phyloP scores from a whole-genome alignment of 2,329 filamentous ascomycete species.

The Aureobasidium sp. region DNA sequence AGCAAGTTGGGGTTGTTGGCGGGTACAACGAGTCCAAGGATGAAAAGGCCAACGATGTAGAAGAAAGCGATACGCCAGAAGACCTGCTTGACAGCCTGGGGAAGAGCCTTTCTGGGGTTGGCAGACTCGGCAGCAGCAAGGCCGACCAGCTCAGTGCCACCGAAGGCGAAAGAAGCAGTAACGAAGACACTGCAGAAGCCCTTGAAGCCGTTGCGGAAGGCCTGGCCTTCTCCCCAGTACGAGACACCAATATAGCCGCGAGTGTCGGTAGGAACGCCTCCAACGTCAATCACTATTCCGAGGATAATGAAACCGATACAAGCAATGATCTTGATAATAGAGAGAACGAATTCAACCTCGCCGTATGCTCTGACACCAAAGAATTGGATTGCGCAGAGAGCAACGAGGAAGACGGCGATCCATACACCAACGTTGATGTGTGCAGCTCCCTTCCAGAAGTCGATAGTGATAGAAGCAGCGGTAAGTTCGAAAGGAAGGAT shows the following conservation, averaged over 20 bases:
- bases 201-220: constrained; percentile 50
- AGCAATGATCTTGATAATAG: constrained; percentile 32
- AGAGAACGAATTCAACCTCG: constrained; percentile 25
- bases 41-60: constrained; percentile 18
- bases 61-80: constrained; percentile 19
- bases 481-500: constrained; percentile 25
- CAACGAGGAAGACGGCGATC: constrained; percentile 25
- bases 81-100: constrained; percentile 17
- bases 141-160: constrained; percentile 49
- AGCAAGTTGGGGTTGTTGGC: constrained; percentile 22
- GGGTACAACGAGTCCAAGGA: constrained; percentile 18
- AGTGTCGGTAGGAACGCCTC: constrained; percentile 46
- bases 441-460: constrained; percentile 15
- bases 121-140: constrained; percentile 41
- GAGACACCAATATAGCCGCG: constrained; percentile 51
- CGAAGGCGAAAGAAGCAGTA: constrained; percentile 55
- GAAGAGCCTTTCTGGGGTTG: constrained; percentile 35
- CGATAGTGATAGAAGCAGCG: constrained; percentile 19
- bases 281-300: constrained; percentile 50
- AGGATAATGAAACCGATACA: constrained; percentile 57
- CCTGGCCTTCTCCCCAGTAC: constrained; percentile 33
- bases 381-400: constrained; percentile 24
- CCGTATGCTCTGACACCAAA: constrained; percentile 25
- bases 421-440: constrained; percentile 22
- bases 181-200: constrained; percentile 57